Percentiles rank a stretch among this genome's conserved stretches.
Evolutionary conservation across 148 eudicot genomes (phyloP).

Genomic region (Cornus suecica): DNA sequence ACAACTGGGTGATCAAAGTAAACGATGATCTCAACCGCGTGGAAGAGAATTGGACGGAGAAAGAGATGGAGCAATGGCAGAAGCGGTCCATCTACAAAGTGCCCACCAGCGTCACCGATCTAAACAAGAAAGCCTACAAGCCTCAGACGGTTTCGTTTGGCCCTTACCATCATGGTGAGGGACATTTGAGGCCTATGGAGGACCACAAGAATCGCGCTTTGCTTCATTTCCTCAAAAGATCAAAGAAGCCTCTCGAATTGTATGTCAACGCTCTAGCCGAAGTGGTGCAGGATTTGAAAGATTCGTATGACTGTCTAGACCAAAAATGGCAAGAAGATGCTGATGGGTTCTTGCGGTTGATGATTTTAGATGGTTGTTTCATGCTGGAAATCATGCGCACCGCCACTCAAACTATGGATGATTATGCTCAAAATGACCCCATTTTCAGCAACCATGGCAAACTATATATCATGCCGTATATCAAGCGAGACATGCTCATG

Average conservation of each 20-base stretch:
- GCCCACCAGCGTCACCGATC: constrained; percentile 16
- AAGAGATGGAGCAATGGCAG: constrained; percentile 26
- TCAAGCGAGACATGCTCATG: constrained; percentile 46
- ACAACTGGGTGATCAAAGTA: constrained; percentile 18
- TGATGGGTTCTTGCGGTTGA: constrained; percentile 24
- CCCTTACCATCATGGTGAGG: constrained; percentile 38
- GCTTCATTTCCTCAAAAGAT: constrained; percentile 37
- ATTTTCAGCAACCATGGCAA: constrained; percentile 38
- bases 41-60: neutral
- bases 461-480: constrained; percentile 28
- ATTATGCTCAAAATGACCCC: constrained; percentile 36
- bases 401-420: neutral
- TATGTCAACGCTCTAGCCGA: constrained; percentile 12
- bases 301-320: constrained; percentile 27
- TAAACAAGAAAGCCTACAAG: constrained; percentile 33
- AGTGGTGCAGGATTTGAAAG: constrained; percentile 21
- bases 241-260: constrained; percentile 11
- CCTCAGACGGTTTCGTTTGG: constrained; percentile 43
- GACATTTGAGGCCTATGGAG: constrained; percentile 28
- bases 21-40: constrained; percentile 10
- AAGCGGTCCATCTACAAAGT: constrained; percentile 34
- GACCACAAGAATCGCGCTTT: constrained; percentile 39
- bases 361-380: constrained; percentile 49
- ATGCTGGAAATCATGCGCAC: constrained; percentile 36
- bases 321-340: constrained; percentile 19